Conservation (phyloP, 1,139 yeast genomes). For the Pichia sp. region DNA sequence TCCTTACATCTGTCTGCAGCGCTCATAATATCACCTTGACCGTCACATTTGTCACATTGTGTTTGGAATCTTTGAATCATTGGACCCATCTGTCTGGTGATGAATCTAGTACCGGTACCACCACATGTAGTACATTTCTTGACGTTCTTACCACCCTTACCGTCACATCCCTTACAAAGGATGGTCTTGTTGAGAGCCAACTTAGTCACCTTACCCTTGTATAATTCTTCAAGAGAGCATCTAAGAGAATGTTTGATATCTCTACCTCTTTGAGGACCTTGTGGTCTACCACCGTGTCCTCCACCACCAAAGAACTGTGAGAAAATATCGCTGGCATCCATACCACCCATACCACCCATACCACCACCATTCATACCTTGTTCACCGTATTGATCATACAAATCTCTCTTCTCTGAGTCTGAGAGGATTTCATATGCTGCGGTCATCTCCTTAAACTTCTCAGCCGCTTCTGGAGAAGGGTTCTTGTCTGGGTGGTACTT, state of each 20-base stretch:
- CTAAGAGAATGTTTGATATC: constrained; percentile 86
- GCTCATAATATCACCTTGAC: constrained; percentile 85
- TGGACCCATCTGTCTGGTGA: constrained; percentile 99
- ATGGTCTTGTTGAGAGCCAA: constrained; percentile 90
- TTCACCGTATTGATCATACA: constrained; percentile 86
- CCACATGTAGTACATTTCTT: constrained; percentile 80
- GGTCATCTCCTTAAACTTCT: constrained; percentile 82
- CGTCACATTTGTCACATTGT: constrained; percentile 87
- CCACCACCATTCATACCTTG: constrained; percentile 73
- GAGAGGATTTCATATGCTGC: constrained; percentile 85
- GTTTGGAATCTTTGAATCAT: constrained; percentile 98
- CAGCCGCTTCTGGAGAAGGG: constrained; percentile 86
- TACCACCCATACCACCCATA: constrained; percentile 67
- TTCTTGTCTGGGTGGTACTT: constrained; percentile 96
- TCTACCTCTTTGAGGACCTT: constrained; percentile 84
- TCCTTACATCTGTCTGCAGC: constrained; percentile 83
- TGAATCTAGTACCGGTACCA: constrained; percentile 89
- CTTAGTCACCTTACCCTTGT: constrained; percentile 92
- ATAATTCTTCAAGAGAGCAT: constrained; percentile 86
- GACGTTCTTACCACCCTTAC: constrained; percentile 94
- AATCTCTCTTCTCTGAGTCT: constrained; percentile 81
- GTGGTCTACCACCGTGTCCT: constrained; percentile 54
- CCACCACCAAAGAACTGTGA: constrained; percentile 77
- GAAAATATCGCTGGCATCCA: constrained; percentile 70
- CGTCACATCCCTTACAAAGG: constrained; percentile 82